Base-by-base conservation (phyloP, 352 stramenopile genomes). In the Phytophthora lateralis region DNA sequence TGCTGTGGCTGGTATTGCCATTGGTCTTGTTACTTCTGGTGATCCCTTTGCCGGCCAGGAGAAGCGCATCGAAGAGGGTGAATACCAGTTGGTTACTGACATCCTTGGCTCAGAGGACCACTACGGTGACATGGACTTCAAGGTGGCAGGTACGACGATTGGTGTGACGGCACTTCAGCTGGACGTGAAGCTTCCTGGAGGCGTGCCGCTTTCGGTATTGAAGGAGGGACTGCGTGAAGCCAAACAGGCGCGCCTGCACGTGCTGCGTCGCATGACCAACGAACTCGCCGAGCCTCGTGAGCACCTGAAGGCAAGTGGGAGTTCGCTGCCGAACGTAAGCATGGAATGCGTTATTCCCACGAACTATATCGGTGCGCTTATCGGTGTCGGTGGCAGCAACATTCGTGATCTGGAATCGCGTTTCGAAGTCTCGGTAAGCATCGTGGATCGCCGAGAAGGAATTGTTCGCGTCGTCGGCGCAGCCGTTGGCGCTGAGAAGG, bases 61-160 rank as follows among this genome's bases (percentile, higher is more conserved):
- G 48, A 90, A 91, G 58, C 66, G 75, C 14, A 93, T 93, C 59
- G 71, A 71, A 30, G 42, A 73, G 17, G 65, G 68, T 37, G 75
- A 88, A 38, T 97, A 97, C 48, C 76, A 97, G 4, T 89, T 99
- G 52, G 63, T 99, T 48, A 98, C 96, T 1, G 97, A 99, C 70
- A 99, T 99, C 66, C 76, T 98, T 38, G 97, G 97, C 32, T 95
- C 95, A 6, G 97, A 99, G 63, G 97, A 99, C 79, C 92, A 98
- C 62, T 96, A 98, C 59, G 97, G 97, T 44, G 92, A 98, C 76
- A 99, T 99, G 96, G 97, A 99, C 70, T 99, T 99, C 71, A 99
- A 99, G 82, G 75, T 99, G 45, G 94, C 93, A 9, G 95, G 95
- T 20, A 98, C 92, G 10, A 72, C 75, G 15, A 63, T 58, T 11